These are phyloP conservation scores for Yarrowia osloensis DNA, from an alignment of 805 yeast species.

Conservation along the genomic window DNA sequence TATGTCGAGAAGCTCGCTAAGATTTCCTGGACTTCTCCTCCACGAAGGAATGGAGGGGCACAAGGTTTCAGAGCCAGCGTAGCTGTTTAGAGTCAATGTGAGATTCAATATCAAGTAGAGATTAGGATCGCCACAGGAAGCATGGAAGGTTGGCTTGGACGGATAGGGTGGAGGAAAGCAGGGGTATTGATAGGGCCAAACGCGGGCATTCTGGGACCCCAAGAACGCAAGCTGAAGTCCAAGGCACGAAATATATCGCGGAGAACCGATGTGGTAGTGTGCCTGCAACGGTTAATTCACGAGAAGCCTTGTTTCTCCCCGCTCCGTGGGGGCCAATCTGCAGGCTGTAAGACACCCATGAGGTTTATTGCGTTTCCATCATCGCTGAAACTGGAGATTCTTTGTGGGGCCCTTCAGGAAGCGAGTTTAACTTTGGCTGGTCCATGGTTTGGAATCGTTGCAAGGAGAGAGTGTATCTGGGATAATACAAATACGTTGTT, in stretches of 20 bases:
- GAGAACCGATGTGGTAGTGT: too few species aligned
- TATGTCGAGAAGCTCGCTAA: background rate
- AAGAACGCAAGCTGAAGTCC: background rate
- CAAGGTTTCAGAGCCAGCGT: background rate
- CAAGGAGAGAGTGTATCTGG: too few species aligned
- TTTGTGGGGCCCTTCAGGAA: background rate
- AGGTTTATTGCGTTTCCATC: background rate
- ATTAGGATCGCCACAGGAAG: background rate
- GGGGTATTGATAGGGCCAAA: background rate
- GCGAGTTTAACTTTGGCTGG: background rate
- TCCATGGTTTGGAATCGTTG: background rate
- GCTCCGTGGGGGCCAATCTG: conserved; percentile 9
- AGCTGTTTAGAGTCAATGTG: background rate
- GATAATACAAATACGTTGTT: background rate
- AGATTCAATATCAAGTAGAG: background rate
- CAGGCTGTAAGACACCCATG: background rate
- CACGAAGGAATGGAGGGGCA: conserved; percentile 11
- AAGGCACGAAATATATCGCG: background rate
- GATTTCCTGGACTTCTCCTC: conserved; percentile 5
- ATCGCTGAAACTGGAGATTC: background rate
- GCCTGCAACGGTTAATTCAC: background rate
- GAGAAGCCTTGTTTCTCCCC: conserved; percentile 1
- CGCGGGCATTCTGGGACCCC: background rate
- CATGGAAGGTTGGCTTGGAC: background rate
- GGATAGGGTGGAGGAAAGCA: background rate